Percentiles rank a stretch among this genome's conserved stretches.
Conservation (phyloP, 1,284 basidiomycete species). For the Naganishia sp. region DNA sequence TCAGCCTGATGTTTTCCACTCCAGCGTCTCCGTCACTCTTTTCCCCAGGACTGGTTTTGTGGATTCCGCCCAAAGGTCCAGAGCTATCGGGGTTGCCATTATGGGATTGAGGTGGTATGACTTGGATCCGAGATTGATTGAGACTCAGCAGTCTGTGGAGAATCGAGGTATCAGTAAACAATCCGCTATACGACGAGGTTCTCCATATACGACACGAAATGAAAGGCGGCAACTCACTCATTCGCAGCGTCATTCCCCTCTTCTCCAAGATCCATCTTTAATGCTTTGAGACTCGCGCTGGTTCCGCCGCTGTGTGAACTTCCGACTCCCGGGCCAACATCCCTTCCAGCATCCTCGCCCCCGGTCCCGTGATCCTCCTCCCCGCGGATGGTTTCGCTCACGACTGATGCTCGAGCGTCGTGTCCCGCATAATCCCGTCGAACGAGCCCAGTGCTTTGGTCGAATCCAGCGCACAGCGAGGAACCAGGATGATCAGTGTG, state of each 20-base stretch:
- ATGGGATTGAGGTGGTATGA: slow-evolving; percentile 15
- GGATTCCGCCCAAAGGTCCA: slow-evolving; percentile 9
- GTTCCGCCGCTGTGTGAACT: slow-evolving; percentile 18
- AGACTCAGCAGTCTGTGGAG: slow-evolving; percentile 18
- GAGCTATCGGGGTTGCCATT: background rate
- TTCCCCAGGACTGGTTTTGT: slow-evolving; percentile 20
- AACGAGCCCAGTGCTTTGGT: background rate
- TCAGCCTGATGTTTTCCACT: slow-evolving; percentile 18
- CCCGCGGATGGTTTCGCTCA: too few relatives aligned
- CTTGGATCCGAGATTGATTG: slow-evolving; percentile 24
- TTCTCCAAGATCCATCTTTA: slow-evolving; percentile 24
- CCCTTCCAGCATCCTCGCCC: slow-evolving; percentile 4
- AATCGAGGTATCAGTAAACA: background rate
- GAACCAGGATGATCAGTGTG: background rate
- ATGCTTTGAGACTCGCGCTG: slow-evolving; percentile 11
- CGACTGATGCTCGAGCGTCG: background rate
- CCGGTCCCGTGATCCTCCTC: background rate
- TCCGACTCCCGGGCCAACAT: slow-evolving; percentile 16
- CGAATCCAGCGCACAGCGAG: background rate
- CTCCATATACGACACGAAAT: background rate
- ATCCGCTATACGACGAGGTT: too few relatives aligned
- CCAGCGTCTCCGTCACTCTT: slow-evolving; percentile 26
- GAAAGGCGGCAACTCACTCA: slow-evolving; percentile 11
- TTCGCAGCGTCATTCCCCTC: slow-evolving; percentile 25
- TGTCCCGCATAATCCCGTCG: slow-evolving; percentile 3